Conservation (phyloP, 495 filamentous ascomycete genomes). For the Pseudotulostoma volvatum region DNA sequence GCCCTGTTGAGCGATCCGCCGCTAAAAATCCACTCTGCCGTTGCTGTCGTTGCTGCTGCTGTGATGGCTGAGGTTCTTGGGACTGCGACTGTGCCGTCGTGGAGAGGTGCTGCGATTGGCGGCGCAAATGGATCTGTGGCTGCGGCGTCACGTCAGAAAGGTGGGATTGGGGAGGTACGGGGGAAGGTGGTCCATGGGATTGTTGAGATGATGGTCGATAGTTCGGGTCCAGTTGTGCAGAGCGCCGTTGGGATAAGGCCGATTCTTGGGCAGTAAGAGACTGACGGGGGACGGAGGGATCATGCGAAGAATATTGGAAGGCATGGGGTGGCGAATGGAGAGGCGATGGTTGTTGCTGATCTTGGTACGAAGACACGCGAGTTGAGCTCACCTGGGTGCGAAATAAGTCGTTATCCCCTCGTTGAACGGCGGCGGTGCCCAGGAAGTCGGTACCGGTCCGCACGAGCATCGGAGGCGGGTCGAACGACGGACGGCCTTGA, state of each 20-base stretch:
- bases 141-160: constrained; percentile 4
- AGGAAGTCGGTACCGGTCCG: too few species aligned
- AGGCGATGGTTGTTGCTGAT: constrained; percentile 34
- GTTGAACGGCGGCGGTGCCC: neutral
- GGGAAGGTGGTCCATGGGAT: constrained; percentile 29
- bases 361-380: constrained; percentile 27
- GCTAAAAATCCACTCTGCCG: constrained; percentile 13
- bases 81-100: constrained; percentile 6
- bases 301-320: neutral
- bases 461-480: too few species aligned
- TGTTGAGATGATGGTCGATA: constrained; percentile 45
- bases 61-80: constrained; percentile 7
- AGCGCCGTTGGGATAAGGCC: neutral
- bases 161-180: constrained; percentile 12
- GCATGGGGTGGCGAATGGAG: constrained; percentile 10
- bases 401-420: neutral
- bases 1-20: constrained; percentile 19
- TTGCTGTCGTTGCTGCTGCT: neutral
- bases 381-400: constrained; percentile 7
- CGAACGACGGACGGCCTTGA: too few species aligned
- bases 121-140: neutral
- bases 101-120: constrained; percentile 17
- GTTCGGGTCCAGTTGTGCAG: constrained; percentile 12
- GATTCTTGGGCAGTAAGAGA: neutral
- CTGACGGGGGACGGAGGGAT: neutral